Evolutionary conservation across 192 early-diverging fungal species (phyloP), one percentile per base, ranked within the genome.

Genomic region (Coemansia furcata): DNA sequence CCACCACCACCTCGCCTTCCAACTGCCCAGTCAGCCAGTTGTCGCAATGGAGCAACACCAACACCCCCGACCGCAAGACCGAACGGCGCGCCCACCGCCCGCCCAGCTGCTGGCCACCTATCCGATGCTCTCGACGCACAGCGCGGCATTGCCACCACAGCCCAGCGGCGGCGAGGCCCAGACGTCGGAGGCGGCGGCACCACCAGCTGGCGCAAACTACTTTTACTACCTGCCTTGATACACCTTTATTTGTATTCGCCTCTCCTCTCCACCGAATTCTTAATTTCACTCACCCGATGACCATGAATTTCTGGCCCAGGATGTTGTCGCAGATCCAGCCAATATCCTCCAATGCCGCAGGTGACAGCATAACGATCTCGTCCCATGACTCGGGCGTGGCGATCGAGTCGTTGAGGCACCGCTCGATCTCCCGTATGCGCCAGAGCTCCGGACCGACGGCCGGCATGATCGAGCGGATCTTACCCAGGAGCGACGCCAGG

Each of bases 271-370:
- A 26, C 23, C 23, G 23, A 26, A 26, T 26, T 26, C 23, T 26
- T 26, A 26, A 26, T 26, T 26, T 26, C 23, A 26, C 23, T 26
- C 23, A 39, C 7, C 36, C 66, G 12, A 78, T 32, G 3, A 57
- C 64, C 68, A 77, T 73, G 0, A 71, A 70, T 52, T 74, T 82
- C 66, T 74, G 71, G 21, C 47, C 39, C 7, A 82, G 36, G 8
- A 82, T 68, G 26, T 60, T 71, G n/a, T 82, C 79, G 58, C 74
- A 82, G 2, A 82, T 39, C 79, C 79, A 82, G 58, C 71, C 67
- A 40, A 82, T 82, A 46, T 82, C 74, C 33, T 40, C 61, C 33
- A 82, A 21, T 1, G 74, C 79, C 1, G 52, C 9, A 23, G 65
- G 19, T 10, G 79, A 70, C 19, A 82, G 61, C 50, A 38, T 36